A percentile compares a stretch with the other conserved stretches of the same genome.
These are phyloP conservation scores for Aspergillus aculeatus DNA, from an alignment of 2,329 filamentous ascomycete genomes.

Conservation along the genomic window DNA sequence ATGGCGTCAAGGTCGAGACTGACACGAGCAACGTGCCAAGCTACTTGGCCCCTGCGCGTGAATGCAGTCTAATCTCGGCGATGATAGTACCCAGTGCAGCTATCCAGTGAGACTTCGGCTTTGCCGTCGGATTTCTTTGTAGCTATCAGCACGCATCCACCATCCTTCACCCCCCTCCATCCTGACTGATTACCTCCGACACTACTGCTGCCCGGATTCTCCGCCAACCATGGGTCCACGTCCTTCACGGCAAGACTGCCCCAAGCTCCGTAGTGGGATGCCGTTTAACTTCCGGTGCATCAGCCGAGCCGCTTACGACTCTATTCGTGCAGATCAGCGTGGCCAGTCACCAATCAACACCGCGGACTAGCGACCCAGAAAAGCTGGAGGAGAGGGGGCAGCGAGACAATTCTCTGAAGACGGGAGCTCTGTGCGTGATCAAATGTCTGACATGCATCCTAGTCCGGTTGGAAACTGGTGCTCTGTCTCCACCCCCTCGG, in stretches of 20 bases:
- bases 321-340: slow-evolving; percentile 5
- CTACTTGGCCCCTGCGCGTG: slow-evolving; percentile 5
- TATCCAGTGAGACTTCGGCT: background rate
- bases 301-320: slow-evolving; percentile 3
- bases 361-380: background rate
- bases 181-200: background rate
- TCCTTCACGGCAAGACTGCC: background rate
- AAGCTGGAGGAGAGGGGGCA: background rate
- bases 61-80: slow-evolving; percentile 7
- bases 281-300: slow-evolving; percentile 6
- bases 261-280: background rate
- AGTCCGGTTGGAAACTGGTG: background rate
- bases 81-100: slow-evolving; percentile 7
- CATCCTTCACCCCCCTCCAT: background rate
- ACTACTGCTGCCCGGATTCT: slow-evolving; percentile 4
- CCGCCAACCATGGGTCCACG: slow-evolving; percentile 2
- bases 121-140: background rate
- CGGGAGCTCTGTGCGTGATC: slow-evolving; percentile 3
- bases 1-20: background rate
- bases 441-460: background rate
- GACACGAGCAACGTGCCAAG: slow-evolving; percentile 2
- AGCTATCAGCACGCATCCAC: background rate
- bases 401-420: background rate
- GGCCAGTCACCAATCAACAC: background rate
- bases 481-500: background rate